Base-by-base conservation (phyloP, 2,329 filamentous ascomycete species). In the Alternaria incomplexa region DNA sequence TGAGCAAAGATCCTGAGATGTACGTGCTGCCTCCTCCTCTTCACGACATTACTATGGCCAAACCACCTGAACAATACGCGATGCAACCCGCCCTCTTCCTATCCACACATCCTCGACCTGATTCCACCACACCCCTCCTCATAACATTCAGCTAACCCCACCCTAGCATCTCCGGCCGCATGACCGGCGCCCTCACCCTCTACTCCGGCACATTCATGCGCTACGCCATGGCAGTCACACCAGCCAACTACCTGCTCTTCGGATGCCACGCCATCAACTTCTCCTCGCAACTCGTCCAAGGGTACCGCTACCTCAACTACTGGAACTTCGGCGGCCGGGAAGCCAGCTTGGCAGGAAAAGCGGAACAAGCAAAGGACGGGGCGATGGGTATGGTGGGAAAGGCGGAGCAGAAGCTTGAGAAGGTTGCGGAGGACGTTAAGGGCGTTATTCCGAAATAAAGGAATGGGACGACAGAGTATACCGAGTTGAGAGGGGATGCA, bases 191-290 rank as follows among this genome's bases (percentile, higher is more conserved):
- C 48, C 83, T 90, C 26, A 81, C 84, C 68, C 76, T 87, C 77
- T 90, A 90, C 83, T 86, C 85, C 23, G 86, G 78, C 50, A 87
- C 86, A 62, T 90, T 90, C 82, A 89, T 89, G 87, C 88, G 88
- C 77, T 90, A 90, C 81, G 81, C 88, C 62, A 77, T 90, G 65
- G 88, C 88, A 64, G 87, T 90, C 60, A 82, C 82, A 15, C 88
- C 88, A 44, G 83, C 83, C 73, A 90, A 90, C 82, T 90, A 89
- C 82, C 87, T 90, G 67, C 86, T 90, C 59, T 90, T 90, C 79
- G 88, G 85, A 68, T 90, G 88, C 82, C 88, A 90, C 79, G 81
- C 87, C 64, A 84, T 89, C 80, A 90, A 90, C 81, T 90, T 88
- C 79, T 80, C 79, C 67, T 86, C 87, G 48, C 88, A 90, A 79